Evolutionary conservation across 805 yeast genomes (phyloP), one percentile per base, ranked within the genome.

Genomic region (Cyberlindnera samutprakarnensis): DNA sequence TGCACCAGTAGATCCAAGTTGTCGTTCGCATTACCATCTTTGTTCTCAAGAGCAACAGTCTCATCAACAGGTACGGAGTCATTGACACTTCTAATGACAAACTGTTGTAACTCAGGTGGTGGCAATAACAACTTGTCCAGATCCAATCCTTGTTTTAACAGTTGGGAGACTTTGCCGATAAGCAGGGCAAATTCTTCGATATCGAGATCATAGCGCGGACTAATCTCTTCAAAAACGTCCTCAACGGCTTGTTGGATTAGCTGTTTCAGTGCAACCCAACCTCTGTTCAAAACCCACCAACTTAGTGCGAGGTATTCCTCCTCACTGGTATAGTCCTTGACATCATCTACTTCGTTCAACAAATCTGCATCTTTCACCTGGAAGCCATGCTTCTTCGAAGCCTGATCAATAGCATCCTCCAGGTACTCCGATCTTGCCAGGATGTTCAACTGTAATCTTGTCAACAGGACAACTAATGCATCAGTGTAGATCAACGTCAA

Each of bases 261-360:
- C 18, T 64, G 58, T 15, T 72, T 65, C 22, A 84, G 59, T 21
- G 65, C 60, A 15, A 66, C 46, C 87, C 92, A 86, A 1, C 97
- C 97, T 42, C 77, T 73, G 54, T 90, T 87, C 31, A 90, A 63
- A 28, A 90, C 56, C 96, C 96, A 90, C 96, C 96, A 90, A 39
- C 88, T 79, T 40, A 86, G 70, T 0, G 94, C 80, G 28, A 90
- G 64, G 52, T 82, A 90, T 31, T 86, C 80, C 47, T 92, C 90
- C 46, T 82, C 92, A 23, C 78, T 67, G 23, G 48, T 47, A 21
- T 54, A 44, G 18, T 17, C 14, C 20, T 23, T 4, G 13, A 7
- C n/a, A 13, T 25, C 41, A 44, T 21, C 41, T 42, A 26, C 33
- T 40, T 14, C 28, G 48, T 12, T 10, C 23, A 20, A 14, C 24